phyloP scores from a whole-genome alignment of 2,329 filamentous ascomycete species.

The Ceratocystis diversiconidia region DNA sequence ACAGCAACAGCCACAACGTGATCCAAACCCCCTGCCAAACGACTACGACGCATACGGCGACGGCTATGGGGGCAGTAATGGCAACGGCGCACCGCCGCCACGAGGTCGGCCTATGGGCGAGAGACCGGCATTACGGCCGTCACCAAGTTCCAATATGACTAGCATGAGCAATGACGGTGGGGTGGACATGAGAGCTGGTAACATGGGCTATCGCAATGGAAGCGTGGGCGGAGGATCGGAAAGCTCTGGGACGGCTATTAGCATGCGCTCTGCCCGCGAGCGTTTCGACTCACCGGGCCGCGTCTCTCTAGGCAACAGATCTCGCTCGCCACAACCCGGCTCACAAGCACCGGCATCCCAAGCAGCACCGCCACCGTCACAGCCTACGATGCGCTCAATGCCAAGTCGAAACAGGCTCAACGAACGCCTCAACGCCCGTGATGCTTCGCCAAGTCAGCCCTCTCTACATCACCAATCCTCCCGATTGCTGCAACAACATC shows the following conservation, averaged over 20 bases:
- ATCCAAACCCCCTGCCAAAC: conserved; percentile 22
- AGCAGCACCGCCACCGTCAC: neutral
- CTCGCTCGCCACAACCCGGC: conserved; percentile 15
- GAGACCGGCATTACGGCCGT: conserved; percentile 7
- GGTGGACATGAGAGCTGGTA: conserved; percentile 13
- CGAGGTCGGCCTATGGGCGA: conserved; percentile 15
- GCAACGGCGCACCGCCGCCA: conserved; percentile 9
- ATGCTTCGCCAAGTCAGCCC: conserved; percentile 8
- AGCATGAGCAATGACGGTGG: neutral
- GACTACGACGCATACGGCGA: conserved; percentile 40
- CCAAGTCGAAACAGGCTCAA: conserved; percentile 25
- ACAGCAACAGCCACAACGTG: neutral
- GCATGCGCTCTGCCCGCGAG: conserved; percentile 15
- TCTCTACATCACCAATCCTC: conserved; percentile 10
- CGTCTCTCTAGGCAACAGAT: conserved; percentile 10
- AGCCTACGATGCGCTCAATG: conserved; percentile 22
- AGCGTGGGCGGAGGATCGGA: conserved; percentile 15
- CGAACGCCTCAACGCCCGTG: conserved; percentile 13
- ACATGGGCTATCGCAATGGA: conserved; percentile 12
- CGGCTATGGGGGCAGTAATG: conserved; percentile 29
- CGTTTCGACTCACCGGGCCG: conserved; percentile 14
- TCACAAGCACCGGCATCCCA: neutral
- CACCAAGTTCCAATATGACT: neutral
- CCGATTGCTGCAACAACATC: conserved; percentile 18
- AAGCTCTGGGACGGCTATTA: conserved; percentile 12